Base-by-base conservation (phyloP, 2,329 filamentous ascomycete species). In the Trichoderma koningii region DNA sequence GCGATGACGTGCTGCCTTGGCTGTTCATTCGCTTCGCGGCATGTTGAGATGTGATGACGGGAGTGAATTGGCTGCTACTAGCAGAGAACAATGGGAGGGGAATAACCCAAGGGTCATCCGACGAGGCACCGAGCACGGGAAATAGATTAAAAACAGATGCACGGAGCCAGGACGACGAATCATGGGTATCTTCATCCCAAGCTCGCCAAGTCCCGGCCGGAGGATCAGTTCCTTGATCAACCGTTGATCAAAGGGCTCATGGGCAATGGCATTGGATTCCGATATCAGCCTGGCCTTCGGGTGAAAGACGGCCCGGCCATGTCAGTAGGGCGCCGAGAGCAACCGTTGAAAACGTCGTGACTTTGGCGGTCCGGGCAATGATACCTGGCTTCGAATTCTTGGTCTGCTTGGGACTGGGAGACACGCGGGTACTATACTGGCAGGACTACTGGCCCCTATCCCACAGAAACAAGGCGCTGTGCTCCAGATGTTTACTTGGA, bases 1-100 rank as follows among this genome's bases (percentile, higher is more conserved):
- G 21, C 47, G 44, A 59, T 63, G 64, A 63, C 64, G 55, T 66
- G 55, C 48, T 53, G 55, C 41, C 21, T 19, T 45, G 48, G 14
- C 55, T 50, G 28, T 51, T 48, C 42, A 48, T 48, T 45, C 63
- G 63, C 55, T 65, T 53, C 26, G 47, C 42, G 55, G 63, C 48
- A 47, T 45, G 48, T 47, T 60, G 50, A 59, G 48, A 65, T 53
- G 63, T 60, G 63, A 55, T 53, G 41, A 48, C 47, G 38, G 30
- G 50, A 15, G 42, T 44, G n/a, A 21, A 30, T 23, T 45, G 50
- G 48, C 50, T 63, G 53, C 41, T 41, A 48, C 21, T 23, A 2
- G 28, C 21, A 19, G 45, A 26, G 10, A 38, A 38, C 10, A 38
- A 34, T 12, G 10, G 34, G 10, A 14, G 34, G 34, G 34, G 34